Conservation (phyloP, 148 eudicot genomes). For the Fagopyrum homotropicum region DNA sequence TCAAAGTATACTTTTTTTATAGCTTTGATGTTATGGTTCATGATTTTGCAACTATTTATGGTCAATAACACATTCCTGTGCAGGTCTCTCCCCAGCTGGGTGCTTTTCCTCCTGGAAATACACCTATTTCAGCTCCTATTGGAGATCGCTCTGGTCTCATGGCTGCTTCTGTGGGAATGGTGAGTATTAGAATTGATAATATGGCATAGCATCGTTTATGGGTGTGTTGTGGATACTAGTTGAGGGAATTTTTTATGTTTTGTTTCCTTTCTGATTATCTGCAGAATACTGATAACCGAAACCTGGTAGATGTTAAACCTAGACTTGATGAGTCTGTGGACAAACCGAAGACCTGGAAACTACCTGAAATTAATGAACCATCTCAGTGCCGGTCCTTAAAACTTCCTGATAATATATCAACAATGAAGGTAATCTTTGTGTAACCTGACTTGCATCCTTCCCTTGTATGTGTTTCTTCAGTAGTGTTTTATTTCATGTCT, state of each 20-base stretch:
- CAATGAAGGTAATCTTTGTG: slow-evolving; percentile 41
- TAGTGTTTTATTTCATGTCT: not conserved
- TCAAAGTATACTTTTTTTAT: slow-evolving; percentile 10
- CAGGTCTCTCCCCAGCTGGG: slow-evolving; percentile 36
- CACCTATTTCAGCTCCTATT: slow-evolving; percentile 40
- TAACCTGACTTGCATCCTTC: not conserved
- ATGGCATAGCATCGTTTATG: not conserved
- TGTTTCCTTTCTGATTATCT: slow-evolving; percentile 14
- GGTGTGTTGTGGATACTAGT: not conserved
- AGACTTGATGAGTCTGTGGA: slow-evolving; percentile 62
- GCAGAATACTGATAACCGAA: slow-evolving; percentile 63
- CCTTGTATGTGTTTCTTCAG: not conserved
- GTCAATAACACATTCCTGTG: slow-evolving; percentile 2
- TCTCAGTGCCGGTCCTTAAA: slow-evolving; percentile 73
- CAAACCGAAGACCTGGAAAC: slow-evolving; percentile 67
- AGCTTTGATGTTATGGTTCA: not conserved
- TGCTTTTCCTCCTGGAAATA: slow-evolving; percentile 45
- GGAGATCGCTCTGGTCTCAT: slow-evolving; percentile 55
- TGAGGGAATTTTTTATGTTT: not conserved
- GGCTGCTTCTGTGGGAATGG: slow-evolving; percentile 52
- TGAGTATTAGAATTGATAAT: slow-evolving; percentile 17
- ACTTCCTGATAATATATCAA: slow-evolving; percentile 64
- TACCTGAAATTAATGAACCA: slow-evolving; percentile 60
- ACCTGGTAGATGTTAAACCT: slow-evolving; percentile 56
- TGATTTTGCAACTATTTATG: slow-evolving; percentile 7